phyloP scores from a whole-genome alignment of 2,329 filamentous ascomycete species.

The Alternaria gaisen region DNA sequence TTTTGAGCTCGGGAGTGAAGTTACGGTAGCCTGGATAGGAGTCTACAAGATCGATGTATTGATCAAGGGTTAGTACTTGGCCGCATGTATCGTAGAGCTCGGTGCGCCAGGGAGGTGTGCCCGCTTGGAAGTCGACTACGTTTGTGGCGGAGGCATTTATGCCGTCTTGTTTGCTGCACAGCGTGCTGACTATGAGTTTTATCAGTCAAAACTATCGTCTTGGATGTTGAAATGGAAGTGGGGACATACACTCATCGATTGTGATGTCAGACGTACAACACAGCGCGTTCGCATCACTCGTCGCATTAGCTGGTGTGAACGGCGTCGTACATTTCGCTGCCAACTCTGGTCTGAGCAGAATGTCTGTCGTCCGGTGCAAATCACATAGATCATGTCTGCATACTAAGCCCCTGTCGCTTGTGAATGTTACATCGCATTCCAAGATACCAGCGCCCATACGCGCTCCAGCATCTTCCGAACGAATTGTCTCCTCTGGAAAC shows the following conservation, averaged over 20 bases:
- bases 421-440: slow-evolving; percentile 75
- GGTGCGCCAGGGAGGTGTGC: slow-evolving; percentile 67
- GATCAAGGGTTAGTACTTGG: slow-evolving; percentile 64
- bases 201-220: neutral
- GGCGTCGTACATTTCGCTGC: slow-evolving; percentile 70
- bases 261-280: slow-evolving; percentile 33
- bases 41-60: slow-evolving; percentile 68
- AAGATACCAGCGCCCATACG: slow-evolving; percentile 73
- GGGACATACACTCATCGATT: slow-evolving; percentile 22
- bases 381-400: slow-evolving; percentile 75
- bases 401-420: slow-evolving; percentile 70
- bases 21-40: slow-evolving; percentile 61
- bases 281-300: slow-evolving; percentile 24
- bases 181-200: slow-evolving; percentile 11
- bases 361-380: slow-evolving; percentile 74
- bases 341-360: slow-evolving; percentile 68
- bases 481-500: slow-evolving; percentile 70
- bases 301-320: slow-evolving; percentile 63
- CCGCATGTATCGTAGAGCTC: slow-evolving; percentile 70
- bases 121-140: slow-evolving; percentile 63
- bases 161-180: slow-evolving; percentile 48
- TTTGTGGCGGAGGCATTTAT: slow-evolving; percentile 69
- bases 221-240: too few species aligned
- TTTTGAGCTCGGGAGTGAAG: slow-evolving; percentile 74
- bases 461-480: slow-evolving; percentile 69